Conservation (phyloP, 2,329 filamentous ascomycete genomes). For the Thielaviopsis musarum region DNA sequence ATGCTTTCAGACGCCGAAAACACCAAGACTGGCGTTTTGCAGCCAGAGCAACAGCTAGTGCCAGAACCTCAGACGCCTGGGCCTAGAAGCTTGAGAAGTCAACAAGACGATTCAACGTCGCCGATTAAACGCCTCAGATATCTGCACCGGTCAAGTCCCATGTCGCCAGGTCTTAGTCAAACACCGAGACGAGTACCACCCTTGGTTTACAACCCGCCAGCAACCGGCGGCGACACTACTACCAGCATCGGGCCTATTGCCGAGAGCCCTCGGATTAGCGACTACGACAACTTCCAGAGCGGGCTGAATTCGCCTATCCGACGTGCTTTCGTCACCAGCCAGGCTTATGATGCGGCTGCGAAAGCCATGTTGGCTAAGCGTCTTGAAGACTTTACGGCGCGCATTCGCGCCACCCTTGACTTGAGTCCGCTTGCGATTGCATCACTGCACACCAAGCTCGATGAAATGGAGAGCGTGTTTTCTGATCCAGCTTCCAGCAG, state of each 20-base stretch:
- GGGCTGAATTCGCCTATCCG: constrained; percentile 1
- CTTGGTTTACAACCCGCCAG: not conserved
- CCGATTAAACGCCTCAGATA: not conserved
- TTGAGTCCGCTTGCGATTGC: constrained; percentile 9
- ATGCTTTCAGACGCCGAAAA: not conserved
- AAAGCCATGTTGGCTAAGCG: constrained; percentile 9
- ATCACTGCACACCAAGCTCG: constrained; percentile 7
- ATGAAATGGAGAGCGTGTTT: constrained; percentile 7
- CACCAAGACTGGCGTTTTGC: not conserved
- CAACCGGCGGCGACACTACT: not conserved
- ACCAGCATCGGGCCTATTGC: not conserved
- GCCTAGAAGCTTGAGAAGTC: not conserved
- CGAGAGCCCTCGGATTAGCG: not conserved
- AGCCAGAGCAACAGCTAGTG: not conserved
- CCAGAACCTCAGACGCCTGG: not conserved
- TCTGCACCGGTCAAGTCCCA: not conserved
- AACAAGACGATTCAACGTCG: not conserved
- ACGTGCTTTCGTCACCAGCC: constrained; percentile 8
- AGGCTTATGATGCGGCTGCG: constrained; percentile 11
- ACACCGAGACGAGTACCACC: not conserved
- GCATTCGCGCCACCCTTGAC: constrained; percentile 7
- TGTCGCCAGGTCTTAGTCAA: not conserved
- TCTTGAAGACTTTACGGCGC: constrained; percentile 8
- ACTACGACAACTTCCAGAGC: not conserved
- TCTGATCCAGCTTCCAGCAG: constrained; percentile 6